Base-by-base conservation (phyloP, 495 filamentous ascomycete genomes). In the Talaromyces adpressus region DNA sequence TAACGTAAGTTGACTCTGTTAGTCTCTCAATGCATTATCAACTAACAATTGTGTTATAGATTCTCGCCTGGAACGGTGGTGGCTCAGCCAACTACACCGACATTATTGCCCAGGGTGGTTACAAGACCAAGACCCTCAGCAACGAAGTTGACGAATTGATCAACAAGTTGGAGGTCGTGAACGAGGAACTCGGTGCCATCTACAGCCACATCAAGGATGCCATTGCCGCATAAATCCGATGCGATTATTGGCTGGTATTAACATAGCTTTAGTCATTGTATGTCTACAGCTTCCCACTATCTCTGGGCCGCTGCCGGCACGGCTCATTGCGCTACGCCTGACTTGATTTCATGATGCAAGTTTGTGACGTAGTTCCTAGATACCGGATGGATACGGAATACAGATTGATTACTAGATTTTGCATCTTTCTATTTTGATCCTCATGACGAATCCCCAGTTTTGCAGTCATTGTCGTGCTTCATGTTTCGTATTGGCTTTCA, bases 21-120 rank as follows among this genome's bases (percentile, higher is more conserved):
- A 27, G 25, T 14, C 4, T 4, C 52, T 27, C 25, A 6, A n/a
- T 16, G 12, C 29, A 57, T 52, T n/a, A 32, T 51, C 9, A 39
- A 6, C 77, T 77, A 82, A 90, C 79, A 73, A n/a, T 30, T 41
- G 1, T 23, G 64, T 57, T 12, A 22, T 69, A 87, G 84, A 78
- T 98, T 65, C 92, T 99, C 57, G 93, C 93, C 75, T 99, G 94
- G 93, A 99, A 99, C 83, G 95, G 95, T 75, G 95, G 92, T 79
- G 95, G 95, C 67, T 89, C 85, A 67, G 84, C 82, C 75, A 98
- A 99, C 86, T 95, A 91, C 83, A 83, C 83, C 66, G 81, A 89
- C 64, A 98, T 99, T 67, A 79, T 97, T 67, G 84, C 75, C 79
- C 84, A 76, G 78, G 91, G 77, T 69, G 68, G 62, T 52, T 58